Percentiles rank a stretch among this genome's conserved stretches.
phyloP scores from a whole-genome alignment of 176 grass and related monocot species.

The Tillandsia leiboldiana region DNA sequence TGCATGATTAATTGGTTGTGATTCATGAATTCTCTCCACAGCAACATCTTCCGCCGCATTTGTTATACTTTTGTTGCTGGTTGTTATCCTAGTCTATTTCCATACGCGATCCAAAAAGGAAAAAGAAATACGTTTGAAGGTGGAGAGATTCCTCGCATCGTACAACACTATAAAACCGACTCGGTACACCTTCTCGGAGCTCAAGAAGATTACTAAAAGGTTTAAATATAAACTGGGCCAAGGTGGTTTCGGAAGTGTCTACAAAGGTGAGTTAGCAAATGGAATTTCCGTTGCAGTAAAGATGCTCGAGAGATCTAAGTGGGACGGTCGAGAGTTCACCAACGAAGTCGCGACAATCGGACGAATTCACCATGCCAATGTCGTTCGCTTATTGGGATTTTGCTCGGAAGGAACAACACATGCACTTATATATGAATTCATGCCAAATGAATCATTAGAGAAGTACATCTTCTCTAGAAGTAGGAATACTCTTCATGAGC shows the following conservation, averaged over 20 bases:
- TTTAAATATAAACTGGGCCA: conserved; percentile 6
- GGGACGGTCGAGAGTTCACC: conserved; percentile 5
- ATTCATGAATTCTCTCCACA: conserved; percentile 1
- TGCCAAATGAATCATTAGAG: conserved; percentile 6
- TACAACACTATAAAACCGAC: background rate
- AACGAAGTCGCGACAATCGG: background rate
- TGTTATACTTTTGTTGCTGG: conserved; percentile 1
- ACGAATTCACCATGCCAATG: conserved; percentile 1
- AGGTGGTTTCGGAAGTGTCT: conserved; percentile 1
- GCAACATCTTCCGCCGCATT: conserved; percentile 6
- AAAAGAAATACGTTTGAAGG: conserved; percentile 2
- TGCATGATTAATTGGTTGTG: too few species aligned
- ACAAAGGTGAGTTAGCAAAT: background rate
- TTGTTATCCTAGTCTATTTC: background rate
- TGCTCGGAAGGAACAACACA: background rate
- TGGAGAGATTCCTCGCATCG: background rate
- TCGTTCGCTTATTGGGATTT: background rate
- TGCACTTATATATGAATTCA: conserved; percentile 4
- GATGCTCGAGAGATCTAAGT: background rate
- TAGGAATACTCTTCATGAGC: background rate
- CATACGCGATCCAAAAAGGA: background rate
- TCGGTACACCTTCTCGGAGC: background rate
- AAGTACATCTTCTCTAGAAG: conserved; percentile 1
- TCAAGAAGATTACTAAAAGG: background rate
- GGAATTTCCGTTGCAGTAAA: conserved; percentile 3